Evolutionary conservation across 768 basidiomycete species (phyloP).

Genomic region (Suillus cothurnatus): DNA sequence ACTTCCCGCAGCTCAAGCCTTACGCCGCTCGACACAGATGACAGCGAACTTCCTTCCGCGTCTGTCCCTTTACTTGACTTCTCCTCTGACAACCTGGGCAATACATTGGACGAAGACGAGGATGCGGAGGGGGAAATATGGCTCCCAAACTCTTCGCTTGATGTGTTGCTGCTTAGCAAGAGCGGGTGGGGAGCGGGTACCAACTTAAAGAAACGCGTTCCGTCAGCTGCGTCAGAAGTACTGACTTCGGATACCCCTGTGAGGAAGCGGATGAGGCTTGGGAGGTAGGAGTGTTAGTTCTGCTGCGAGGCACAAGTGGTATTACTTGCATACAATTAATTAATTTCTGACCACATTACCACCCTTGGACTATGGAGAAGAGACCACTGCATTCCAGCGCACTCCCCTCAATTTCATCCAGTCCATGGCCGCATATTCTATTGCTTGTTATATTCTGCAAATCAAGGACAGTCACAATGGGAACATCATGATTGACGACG

Average conservation of each 20-base stretch:
- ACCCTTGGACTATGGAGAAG: background rate
- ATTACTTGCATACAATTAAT: background rate
- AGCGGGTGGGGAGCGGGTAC: background rate
- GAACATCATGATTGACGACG: no score
- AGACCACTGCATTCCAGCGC: no score
- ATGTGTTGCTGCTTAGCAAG: conserved; percentile 35
- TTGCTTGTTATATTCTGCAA: no score
- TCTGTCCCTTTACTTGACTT: background rate
- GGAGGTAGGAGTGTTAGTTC: background rate
- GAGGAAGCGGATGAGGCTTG: conserved; percentile 25
- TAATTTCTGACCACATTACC: background rate
- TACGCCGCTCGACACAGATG: conserved; percentile 8
- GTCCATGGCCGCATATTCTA: no score
- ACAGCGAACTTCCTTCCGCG: background rate
- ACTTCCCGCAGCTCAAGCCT: conserved; percentile 2
- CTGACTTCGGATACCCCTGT: conserved; percentile 21
- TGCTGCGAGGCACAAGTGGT: background rate
- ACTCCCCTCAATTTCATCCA: no score
- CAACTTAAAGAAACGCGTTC: conserved; percentile 29
- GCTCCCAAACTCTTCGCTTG: conserved; percentile 44
- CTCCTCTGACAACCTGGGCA: conserved; percentile 10
- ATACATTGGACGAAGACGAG: conserved; percentile 18
- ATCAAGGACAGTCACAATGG: no score
- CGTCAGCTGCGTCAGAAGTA: conserved; percentile 26
- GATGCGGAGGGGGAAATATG: conserved; percentile 45